phyloP scores from a whole-genome alignment of 192 early-diverging fungal genomes.

The Coemansia sp. region DNA sequence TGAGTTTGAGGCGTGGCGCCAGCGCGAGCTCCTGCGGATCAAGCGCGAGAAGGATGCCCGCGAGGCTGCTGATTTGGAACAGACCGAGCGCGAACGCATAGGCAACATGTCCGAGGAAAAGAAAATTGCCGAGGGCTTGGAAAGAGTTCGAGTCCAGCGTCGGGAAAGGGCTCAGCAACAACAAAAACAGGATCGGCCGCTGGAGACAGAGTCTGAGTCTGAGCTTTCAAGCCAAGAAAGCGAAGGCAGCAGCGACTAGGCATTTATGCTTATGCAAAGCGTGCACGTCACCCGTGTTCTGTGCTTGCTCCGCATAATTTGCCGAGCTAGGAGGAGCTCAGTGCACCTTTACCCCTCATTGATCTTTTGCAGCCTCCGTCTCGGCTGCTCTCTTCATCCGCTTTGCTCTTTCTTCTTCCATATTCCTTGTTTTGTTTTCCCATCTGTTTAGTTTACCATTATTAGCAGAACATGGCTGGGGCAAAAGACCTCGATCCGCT shows the following conservation, averaged over 20 bases:
- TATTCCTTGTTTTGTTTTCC: no score
- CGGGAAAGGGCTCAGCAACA: constrained; percentile 54
- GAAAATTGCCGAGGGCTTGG: constrained; percentile 66
- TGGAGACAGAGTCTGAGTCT: background rate
- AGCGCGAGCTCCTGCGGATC: constrained; percentile 82
- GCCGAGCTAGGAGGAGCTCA: background rate
- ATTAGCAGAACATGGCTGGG: constrained; percentile 10
- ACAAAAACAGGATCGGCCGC: background rate
- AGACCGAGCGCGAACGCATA: constrained; percentile 73
- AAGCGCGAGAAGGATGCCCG: constrained; percentile 80
- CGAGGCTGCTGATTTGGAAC: constrained; percentile 65
- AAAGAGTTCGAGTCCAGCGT: constrained; percentile 54
- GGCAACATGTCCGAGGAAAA: constrained; percentile 83
- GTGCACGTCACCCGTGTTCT: no score
- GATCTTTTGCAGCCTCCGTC: no score
- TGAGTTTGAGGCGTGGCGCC: constrained; percentile 87
- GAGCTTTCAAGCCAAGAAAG: background rate
- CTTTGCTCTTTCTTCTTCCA: no score
- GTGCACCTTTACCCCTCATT: no score
- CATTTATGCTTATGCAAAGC: no score
- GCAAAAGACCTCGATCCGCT: constrained; percentile 6
- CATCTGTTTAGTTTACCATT: no score
- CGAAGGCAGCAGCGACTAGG: no score
- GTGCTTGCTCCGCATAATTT: background rate
- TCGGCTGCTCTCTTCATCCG: no score